These are phyloP conservation scores for Ambrosia artemisiifolia DNA, from an alignment of 129 eudicot species.

Conservation along the genomic window DNA sequence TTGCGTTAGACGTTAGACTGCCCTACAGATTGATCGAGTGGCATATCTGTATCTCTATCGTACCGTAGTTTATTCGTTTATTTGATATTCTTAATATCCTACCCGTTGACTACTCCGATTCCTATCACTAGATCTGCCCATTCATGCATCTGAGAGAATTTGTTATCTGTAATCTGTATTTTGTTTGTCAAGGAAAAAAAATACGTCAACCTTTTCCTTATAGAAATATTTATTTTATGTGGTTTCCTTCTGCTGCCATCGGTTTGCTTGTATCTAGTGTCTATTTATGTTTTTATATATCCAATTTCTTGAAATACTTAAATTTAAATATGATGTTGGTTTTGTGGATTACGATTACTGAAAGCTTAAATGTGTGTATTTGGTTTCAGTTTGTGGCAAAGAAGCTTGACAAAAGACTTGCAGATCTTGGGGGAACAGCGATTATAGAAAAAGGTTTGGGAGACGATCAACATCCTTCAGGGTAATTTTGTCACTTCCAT, in stretches of 20 bases:
- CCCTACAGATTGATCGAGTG: no score
- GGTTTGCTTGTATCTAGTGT: background rate
- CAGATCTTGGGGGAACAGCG: constrained; percentile 74
- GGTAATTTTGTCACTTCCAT: constrained; percentile 39
- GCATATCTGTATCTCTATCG: no score
- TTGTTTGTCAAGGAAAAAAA: background rate
- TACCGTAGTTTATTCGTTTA: no score
- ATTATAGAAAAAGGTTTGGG: constrained; percentile 88
- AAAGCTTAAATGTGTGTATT: constrained; percentile 10
- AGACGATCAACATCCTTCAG: constrained; percentile 99
- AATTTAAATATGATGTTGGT: background rate
- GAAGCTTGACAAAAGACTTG: constrained; percentile 90
- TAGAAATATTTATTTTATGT: background rate
- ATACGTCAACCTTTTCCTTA: background rate
- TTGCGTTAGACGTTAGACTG: no score
- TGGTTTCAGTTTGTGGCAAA: constrained; percentile 81
- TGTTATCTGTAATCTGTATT: background rate
- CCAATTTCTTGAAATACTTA: background rate
- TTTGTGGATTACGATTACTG: background rate
- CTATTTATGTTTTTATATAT: constrained; percentile 6
- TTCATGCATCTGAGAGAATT: background rate
- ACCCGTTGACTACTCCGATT: no score
- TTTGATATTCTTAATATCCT: no score
- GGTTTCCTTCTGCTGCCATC: background rate
- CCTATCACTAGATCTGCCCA: background rate